Percentiles rank a stretch among this genome's conserved stretches.
phyloP scores from a whole-genome alignment of 2,329 filamentous ascomycete species.

The Penicillium sp. region DNA sequence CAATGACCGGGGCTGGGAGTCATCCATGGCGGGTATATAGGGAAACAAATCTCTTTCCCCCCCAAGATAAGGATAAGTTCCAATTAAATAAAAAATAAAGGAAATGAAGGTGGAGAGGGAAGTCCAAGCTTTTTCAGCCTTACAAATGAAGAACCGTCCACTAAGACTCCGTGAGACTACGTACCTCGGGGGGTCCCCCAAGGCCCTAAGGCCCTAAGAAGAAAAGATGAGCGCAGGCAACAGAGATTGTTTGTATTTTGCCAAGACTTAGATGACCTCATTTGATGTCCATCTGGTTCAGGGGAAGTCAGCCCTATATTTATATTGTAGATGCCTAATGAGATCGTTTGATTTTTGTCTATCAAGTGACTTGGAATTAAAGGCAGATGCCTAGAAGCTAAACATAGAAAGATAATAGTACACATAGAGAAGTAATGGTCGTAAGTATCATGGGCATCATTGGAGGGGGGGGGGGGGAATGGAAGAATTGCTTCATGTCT shows the following conservation, averaged over 20 bases:
- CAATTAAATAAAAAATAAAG: neutral
- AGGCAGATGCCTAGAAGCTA: neutral
- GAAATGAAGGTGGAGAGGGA: neutral
- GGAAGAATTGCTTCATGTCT: too few species aligned
- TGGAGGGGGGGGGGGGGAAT: too few species aligned
- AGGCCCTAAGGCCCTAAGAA: neutral
- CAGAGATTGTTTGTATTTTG: neutral
- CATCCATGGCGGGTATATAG: neutral
- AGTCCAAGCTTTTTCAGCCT: slow-evolving; percentile 20
- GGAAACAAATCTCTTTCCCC: neutral
- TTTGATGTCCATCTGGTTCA: neutral
- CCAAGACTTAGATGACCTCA: neutral
- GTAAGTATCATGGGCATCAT: neutral
- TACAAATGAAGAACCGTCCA: slow-evolving; percentile 6
- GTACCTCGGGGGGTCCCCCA: neutral
- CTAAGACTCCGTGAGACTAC: too few species aligned
- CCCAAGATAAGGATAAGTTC: neutral
- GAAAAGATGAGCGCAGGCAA: neutral
- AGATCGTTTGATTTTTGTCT: neutral
- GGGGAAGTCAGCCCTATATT: neutral
- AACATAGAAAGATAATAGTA: neutral
- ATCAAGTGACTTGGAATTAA: neutral
- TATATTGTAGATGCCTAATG: too few species aligned
- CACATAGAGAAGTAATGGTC: neutral
- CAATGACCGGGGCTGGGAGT: slow-evolving; percentile 15